Percentiles rank a stretch among this genome's conserved stretches.
These are phyloP conservation scores for Trichopus zeylanicus DNA, from an alignment of 116 monocot species.

Conservation along the genomic window DNA sequence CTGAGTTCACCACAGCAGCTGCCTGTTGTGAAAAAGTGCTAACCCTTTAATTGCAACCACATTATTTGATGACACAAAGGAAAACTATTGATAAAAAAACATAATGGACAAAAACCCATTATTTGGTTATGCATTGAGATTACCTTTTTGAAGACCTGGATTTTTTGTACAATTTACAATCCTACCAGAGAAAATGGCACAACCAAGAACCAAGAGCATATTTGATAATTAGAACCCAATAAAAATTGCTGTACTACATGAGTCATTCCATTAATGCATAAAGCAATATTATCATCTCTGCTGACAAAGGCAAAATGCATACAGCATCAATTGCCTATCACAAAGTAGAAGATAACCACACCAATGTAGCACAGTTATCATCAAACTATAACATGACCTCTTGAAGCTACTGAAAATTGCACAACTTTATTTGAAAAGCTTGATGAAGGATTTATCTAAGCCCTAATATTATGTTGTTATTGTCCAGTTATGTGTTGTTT, in stretches of 20 bases:
- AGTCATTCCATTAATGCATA: conserved; percentile 63
- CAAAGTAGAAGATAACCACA: no score
- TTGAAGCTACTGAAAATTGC: no score
- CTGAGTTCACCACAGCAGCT: conserved; percentile 65
- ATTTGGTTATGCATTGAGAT: neutral
- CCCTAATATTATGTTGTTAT: conserved; percentile 20
- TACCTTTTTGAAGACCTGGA: conserved; percentile 79
- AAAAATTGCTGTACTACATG: conserved; percentile 74
- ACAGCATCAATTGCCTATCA: no score
- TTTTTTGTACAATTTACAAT: conserved; percentile 41
- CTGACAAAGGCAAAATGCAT: no score
- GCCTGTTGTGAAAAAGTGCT: conserved; percentile 26
- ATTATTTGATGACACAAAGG: neutral
- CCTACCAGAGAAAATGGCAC: conserved; percentile 73
- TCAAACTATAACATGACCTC: no score
- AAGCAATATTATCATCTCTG: conserved; percentile 78
- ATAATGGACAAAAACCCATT: neutral
- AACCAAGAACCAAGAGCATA: conserved; percentile 83
- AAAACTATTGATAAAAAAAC: neutral
- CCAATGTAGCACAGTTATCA: no score
- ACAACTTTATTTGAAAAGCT: no score
- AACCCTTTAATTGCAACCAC: neutral
- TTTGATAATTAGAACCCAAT: conserved; percentile 85
- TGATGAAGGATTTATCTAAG: no score
- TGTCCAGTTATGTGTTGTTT: conserved; percentile 73